A percentile compares a stretch with the other conserved stretches of the same genome.
Evolutionary conservation across 2,329 filamentous ascomycete genomes (phyloP).

Genomic region (Fusarium illudens): DNA sequence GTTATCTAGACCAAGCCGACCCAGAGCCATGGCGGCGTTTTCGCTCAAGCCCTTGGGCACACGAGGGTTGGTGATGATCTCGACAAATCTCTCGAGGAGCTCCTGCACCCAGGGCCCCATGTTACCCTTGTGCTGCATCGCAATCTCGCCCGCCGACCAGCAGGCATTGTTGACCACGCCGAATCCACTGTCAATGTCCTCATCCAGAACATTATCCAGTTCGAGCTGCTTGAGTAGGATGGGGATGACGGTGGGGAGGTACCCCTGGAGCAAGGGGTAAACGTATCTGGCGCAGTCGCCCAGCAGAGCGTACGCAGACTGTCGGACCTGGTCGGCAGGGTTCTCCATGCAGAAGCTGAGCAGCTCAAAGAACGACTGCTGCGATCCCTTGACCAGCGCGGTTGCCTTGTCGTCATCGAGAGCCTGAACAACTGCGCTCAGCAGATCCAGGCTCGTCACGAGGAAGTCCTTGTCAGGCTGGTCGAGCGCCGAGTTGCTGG

Average conservation of each 20-base stretch:
- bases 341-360: conserved; percentile 94
- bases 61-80: conserved; percentile 84
- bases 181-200: conserved; percentile 85
- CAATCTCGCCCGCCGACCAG: conserved; percentile 95
- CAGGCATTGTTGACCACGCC: conserved; percentile 98
- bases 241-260: conserved; percentile 77
- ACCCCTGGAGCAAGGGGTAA: conserved; percentile 80
- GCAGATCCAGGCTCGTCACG: conserved; percentile 90
- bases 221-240: conserved; percentile 90
- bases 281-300: conserved; percentile 96
- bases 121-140: conserved; percentile 77
- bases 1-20: conserved; percentile 83
- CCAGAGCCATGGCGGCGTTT: conserved; percentile 93
- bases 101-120: conserved; percentile 82
- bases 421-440: conserved; percentile 93
- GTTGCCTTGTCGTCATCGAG: conserved; percentile 76
- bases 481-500: conserved; percentile 74
- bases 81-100: conserved; percentile 78
- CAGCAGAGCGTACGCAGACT: conserved; percentile 93
- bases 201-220: conserved; percentile 76
- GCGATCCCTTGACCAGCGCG: conserved; percentile 77
- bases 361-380: conserved; percentile 89
- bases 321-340: conserved; percentile 87
- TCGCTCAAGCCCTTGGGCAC: conserved; percentile 89
- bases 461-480: conserved; percentile 96